Evolutionary conservation across 192 early-diverging fungal genomes (phyloP).

Genomic region (Gaertneriomyces sp.): DNA sequence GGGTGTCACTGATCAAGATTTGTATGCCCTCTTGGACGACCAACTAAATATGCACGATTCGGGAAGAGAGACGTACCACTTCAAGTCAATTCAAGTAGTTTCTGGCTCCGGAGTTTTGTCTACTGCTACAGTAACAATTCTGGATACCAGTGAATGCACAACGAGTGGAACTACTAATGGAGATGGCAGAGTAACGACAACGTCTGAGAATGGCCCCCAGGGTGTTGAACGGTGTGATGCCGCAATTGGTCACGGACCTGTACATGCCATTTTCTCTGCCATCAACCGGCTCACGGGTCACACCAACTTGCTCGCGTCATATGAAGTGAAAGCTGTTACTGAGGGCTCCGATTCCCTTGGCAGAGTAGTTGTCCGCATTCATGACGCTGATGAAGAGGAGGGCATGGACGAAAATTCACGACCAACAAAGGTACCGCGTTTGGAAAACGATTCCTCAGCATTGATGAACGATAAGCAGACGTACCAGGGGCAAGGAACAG

Average conservation of each 20-base stretch:
- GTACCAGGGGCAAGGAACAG: constrained; percentile 72
- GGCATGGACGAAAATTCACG: constrained; percentile 15
- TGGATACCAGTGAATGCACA: constrained; percentile 47
- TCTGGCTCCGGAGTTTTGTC: constrained; percentile 68
- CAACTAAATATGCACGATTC: constrained; percentile 51
- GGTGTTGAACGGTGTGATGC: constrained; percentile 61
- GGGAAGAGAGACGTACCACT: constrained; percentile 53
- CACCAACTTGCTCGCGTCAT: constrained; percentile 73
- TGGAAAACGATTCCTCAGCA: constrained; percentile 7
- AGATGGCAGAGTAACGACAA: constrained; percentile 21
- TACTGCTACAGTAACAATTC: constrained; percentile 77
- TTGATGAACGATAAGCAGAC: constrained; percentile 37
- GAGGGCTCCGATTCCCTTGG: constrained; percentile 85
- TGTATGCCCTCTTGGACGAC: constrained; percentile 82
- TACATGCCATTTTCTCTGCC: constrained; percentile 82
- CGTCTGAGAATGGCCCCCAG: neutral
- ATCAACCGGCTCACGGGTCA: constrained; percentile 82
- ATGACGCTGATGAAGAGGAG: constrained; percentile 26
- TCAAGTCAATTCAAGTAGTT: constrained; percentile 75
- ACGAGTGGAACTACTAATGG: constrained; percentile 25
- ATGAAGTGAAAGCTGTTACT: constrained; percentile 82
- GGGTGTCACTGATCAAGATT: constrained; percentile 80
- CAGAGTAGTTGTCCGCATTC: constrained; percentile 75
- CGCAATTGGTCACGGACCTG: constrained; percentile 80
- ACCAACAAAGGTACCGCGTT: constrained; percentile 18